These are phyloP conservation scores for Cardamine chenopodiifolia DNA, from an alignment of 345 rosid genomes.

Conservation along the genomic window DNA sequence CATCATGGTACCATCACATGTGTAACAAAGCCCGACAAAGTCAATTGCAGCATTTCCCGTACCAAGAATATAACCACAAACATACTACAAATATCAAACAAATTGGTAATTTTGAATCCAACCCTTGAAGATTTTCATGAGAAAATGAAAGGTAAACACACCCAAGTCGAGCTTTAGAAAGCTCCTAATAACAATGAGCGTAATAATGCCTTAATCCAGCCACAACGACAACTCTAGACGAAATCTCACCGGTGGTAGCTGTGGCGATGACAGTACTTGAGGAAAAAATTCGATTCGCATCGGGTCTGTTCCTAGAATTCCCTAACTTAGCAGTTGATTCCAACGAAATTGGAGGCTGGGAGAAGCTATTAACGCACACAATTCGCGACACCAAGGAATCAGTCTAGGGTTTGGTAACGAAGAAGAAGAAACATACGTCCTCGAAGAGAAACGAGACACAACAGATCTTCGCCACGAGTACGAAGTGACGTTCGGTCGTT, in stretches of 20 bases:
- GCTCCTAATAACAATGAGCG: constrained; percentile 83
- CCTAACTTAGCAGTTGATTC: constrained; percentile 46
- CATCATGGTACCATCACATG: constrained; percentile 98
- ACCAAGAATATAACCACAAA: constrained; percentile 84
- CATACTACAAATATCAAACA: constrained; percentile 53
- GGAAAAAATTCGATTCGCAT: constrained; percentile 46
- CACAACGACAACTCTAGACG: constrained; percentile 41
- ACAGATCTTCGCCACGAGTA: constrained; percentile 50
- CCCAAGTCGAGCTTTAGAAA: constrained; percentile 98
- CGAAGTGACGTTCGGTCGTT: neutral
- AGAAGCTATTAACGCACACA: constrained; percentile 33
- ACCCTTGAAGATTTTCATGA: neutral
- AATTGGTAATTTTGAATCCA: neutral
- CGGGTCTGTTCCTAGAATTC: constrained; percentile 38
- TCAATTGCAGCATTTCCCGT: constrained; percentile 66
- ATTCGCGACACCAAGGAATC: constrained; percentile 37
- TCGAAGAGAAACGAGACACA: constrained; percentile 41
- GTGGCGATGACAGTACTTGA: constrained; percentile 22
- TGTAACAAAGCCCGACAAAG: constrained; percentile 78
- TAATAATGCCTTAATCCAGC: constrained; percentile 57
- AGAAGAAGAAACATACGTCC: constrained; percentile 34
- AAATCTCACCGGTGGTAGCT: constrained; percentile 30
- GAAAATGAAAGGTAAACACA: constrained; percentile 20
- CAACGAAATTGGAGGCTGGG: constrained; percentile 33
- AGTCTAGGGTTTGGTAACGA: constrained; percentile 38